A percentile compares a stretch with the other conserved stretches of the same genome.
Conservation (phyloP, 2,329 filamentous ascomycete species). For the Penicillium glabrum region DNA sequence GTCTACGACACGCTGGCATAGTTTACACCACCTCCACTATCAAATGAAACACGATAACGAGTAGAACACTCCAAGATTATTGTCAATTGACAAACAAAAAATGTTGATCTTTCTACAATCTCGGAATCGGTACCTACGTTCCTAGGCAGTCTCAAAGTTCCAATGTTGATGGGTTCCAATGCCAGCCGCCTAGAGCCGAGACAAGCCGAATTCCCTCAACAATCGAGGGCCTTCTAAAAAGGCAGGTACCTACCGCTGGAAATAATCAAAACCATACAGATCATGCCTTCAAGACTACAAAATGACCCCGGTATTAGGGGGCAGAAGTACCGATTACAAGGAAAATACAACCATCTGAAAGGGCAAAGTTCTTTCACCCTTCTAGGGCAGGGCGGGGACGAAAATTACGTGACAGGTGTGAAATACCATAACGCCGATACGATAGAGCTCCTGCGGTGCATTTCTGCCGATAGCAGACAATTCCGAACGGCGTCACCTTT, state of each 20-base stretch:
- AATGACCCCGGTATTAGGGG: not conserved
- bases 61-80: too few species aligned
- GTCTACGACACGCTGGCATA: too few species aligned
- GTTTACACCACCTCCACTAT: too few species aligned
- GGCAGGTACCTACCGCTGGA: not conserved
- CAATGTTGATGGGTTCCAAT: not conserved
- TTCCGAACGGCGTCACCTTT: slow-evolving; percentile 11
- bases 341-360: not conserved
- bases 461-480: not conserved
- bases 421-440: not conserved
- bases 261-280: too few species aligned
- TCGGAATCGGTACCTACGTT: too few species aligned
- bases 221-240: not conserved
- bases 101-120: too few species aligned
- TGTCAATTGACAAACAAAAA: too few species aligned
- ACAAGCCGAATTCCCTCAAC: not conserved
- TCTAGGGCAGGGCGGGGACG: not conserved
- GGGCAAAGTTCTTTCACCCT: not conserved
- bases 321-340: not conserved
- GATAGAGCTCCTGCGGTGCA: not conserved
- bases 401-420: not conserved
- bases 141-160: too few species aligned
- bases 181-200: not conserved
- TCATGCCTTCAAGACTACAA: not conserved
- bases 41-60: too few species aligned